These are phyloP conservation scores for cucumber (Cucumis sativus) DNA, from an alignment of 306 rosid species.

Conservation along the genomic window DNA sequence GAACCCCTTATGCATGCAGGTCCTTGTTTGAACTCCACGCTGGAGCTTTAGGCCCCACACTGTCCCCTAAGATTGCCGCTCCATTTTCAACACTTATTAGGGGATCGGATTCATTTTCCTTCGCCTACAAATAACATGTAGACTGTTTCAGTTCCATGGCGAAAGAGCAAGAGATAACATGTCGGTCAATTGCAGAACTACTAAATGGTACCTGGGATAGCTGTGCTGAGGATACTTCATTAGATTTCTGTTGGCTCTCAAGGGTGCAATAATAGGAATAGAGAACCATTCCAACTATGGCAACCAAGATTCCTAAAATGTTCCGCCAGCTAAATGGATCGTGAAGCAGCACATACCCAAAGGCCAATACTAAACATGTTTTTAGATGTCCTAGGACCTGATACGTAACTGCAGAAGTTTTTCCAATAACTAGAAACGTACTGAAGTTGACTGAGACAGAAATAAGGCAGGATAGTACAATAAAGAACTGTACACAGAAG, in stretches of 20 bases:
- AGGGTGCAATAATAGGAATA: conserved; percentile 64
- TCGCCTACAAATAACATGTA: conserved; percentile 24
- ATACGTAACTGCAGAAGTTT: conserved; percentile 92
- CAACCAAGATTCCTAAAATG: conserved; percentile 67
- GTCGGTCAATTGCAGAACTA: not conserved
- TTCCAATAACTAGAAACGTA: conserved; percentile 91
- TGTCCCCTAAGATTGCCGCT: conserved; percentile 21
- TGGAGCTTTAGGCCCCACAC: conserved; percentile 20
- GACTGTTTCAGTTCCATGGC: not conserved
- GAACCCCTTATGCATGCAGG: conserved; percentile 21
- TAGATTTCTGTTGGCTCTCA: conserved; percentile 66
- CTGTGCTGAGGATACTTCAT: conserved; percentile 22
- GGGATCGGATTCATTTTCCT: conserved; percentile 64
- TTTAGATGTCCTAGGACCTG: conserved; percentile 97
- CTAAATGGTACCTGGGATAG: not conserved
- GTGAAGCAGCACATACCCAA: conserved; percentile 71
- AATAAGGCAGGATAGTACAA: conserved; percentile 76
- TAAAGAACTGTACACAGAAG: conserved; percentile 45
- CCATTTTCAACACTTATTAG: conserved; percentile 49
- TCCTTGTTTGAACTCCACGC: conserved; percentile 65
- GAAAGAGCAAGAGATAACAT: not conserved
- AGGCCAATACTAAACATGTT: conserved; percentile 86
- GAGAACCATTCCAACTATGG: conserved; percentile 75
- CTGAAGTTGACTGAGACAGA: conserved; percentile 95
- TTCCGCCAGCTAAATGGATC: conserved; percentile 95